These are phyloP conservation scores for Cochlearia excelsa DNA, from an alignment of 345 rosid species.

Conservation along the genomic window DNA sequence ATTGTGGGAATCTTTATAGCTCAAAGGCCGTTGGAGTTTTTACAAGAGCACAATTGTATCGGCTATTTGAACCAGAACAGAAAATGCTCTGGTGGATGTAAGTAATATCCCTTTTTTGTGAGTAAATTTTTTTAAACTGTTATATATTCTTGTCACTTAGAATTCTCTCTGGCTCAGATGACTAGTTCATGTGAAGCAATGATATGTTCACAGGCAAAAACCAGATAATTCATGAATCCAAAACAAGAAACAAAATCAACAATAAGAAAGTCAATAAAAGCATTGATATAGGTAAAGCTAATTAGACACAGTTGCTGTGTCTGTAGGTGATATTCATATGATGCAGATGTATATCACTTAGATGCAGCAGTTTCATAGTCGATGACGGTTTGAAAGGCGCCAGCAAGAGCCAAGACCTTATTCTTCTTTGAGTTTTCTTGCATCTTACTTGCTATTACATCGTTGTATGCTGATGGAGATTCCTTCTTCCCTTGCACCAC, in stretches of 20 bases:
- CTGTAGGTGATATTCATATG: conserved; percentile 1
- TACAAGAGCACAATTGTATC: conserved; percentile 51
- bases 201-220: conserved; percentile 19
- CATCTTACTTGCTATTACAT: conserved; percentile 70
- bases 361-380: conserved; percentile 62
- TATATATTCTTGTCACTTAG: conserved; percentile 12
- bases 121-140: not conserved
- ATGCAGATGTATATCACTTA: conserved; percentile 38
- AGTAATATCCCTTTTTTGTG: conserved; percentile 6
- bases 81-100: conserved; percentile 28
- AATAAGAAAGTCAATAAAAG: conserved; percentile 9
- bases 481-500: conserved; percentile 55
- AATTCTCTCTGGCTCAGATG: conserved; percentile 4
- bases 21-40: conserved; percentile 62
- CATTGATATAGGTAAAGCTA: conserved; percentile 31
- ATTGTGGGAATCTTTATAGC: conserved; percentile 38
- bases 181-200: conserved; percentile 13
- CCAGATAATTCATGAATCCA: conserved; percentile 8
- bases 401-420: conserved; percentile 81
- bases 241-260: conserved; percentile 8
- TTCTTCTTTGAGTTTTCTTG: conserved; percentile 60
- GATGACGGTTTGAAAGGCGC: conserved; percentile 91
- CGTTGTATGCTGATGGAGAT: conserved; percentile 68
- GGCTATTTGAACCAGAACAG: conserved; percentile 35
- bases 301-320: conserved; percentile 13